Base-by-base conservation (phyloP, 2,329 filamentous ascomycete genomes). In the Exophiala phaeomuriformis region DNA sequence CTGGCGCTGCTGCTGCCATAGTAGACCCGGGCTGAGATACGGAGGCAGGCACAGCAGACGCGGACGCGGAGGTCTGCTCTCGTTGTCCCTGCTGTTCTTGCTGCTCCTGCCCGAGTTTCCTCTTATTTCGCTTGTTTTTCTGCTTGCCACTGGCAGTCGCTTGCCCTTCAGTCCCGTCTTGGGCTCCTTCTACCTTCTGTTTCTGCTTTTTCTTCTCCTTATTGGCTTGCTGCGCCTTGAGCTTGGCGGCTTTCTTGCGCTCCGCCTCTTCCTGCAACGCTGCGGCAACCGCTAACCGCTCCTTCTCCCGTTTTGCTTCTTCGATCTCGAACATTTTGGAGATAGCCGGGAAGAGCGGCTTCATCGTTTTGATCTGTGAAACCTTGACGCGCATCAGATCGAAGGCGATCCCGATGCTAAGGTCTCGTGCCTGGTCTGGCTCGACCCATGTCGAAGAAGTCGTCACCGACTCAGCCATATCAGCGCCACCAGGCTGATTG, bases 331-430 rank as follows among this genome's bases (percentile, higher is more conserved):
- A 74, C 51, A 83, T 66, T 61, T 74, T 74, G 54, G 77, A 73
- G 49, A 83, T 61, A 6, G 78, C 79, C 0, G 78, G 78, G 9
- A 77, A 77, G 63, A 78, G 80, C 29, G 75, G 75, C 61, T 82
- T 77, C 56, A 82, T 69, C 58, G 78, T 66, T 27, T 75, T 71
- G 39, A 84, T 78, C 55, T 84, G 80, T 10, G 77, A 74, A 9
- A 84, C 73, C 61, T 75, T 77, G 57, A 84, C 71, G 2, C 77
- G 74, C 81, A 85, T 83, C 57, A 81, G 80, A 65, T 85, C 82
- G 61, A 83, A 84, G 0, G 81, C 79, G 8, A 81, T 72, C 27
- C 75, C 73, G 37, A 83, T 72, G 45, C 79, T 80, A 68, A 80
- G 75, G 55, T 77, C 51, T 35, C 47, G 47, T 8, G 51, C 52